phyloP scores from a whole-genome alignment of 768 basidiomycete genomes.

The Solioccasus polychromus region DNA sequence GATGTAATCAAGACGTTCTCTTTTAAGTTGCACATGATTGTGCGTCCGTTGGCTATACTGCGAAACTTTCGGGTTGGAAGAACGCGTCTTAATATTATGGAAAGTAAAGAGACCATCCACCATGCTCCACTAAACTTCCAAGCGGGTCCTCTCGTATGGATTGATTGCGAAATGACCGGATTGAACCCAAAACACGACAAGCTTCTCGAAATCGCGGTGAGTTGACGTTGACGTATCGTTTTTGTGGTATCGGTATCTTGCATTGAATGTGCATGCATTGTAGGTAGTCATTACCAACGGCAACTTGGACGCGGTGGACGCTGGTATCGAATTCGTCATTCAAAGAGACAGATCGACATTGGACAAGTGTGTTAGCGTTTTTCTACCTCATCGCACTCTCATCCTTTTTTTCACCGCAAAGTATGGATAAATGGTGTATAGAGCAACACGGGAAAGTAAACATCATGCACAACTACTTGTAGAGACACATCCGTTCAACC shows the following conservation, averaged over 20 bases:
- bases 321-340: slow-evolving; percentile 77
- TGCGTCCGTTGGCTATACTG: too few relatives aligned
- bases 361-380: slow-evolving; percentile 60
- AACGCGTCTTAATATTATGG: too few relatives aligned
- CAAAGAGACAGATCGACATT: slow-evolving; percentile 64
- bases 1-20: too few relatives aligned
- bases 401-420: slow-evolving; percentile 23
- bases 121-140: slow-evolving; percentile 4
- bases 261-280: too few relatives aligned
- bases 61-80: too few relatives aligned
- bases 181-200: slow-evolving; percentile 63
- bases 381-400: background rate
- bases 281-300: slow-evolving; percentile 89
- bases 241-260: background rate
- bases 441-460: slow-evolving; percentile 74
- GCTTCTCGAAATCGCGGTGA: slow-evolving; percentile 74
- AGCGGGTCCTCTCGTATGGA: slow-evolving; percentile 45
- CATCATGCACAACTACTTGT: background rate
- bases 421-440: slow-evolving; percentile 89
- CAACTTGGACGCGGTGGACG: slow-evolving; percentile 74
- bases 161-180: slow-evolving; percentile 90
- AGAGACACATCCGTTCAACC: background rate
- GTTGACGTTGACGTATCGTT: background rate
- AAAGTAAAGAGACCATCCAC: background rate
- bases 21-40: too few relatives aligned